A percentile compares a stretch with the other conserved stretches of the same genome.
Conservation (phyloP, 2,329 filamentous ascomycete species). For the Clarireedia sp. region DNA sequence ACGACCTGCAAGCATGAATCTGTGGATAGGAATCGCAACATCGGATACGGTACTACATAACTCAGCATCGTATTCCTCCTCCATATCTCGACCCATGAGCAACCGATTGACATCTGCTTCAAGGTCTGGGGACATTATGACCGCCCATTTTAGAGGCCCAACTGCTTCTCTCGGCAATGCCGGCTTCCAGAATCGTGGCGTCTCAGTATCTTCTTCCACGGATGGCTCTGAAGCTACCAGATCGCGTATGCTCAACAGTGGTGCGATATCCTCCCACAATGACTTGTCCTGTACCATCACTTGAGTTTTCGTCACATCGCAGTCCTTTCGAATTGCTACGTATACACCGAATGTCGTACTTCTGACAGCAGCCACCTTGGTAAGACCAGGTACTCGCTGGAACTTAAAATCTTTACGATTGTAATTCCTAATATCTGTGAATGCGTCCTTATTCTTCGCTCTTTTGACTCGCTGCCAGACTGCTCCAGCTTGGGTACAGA, state of each 20-base stretch:
- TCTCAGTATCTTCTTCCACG: conserved; percentile 33
- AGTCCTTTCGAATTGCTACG: conserved; percentile 77
- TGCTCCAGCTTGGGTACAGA: conserved; percentile 85
- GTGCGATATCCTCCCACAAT: conserved; percentile 66
- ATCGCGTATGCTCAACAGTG: conserved; percentile 59
- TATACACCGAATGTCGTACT: conserved; percentile 88
- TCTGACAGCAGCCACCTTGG: conserved; percentile 72
- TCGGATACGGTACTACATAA: conserved; percentile 58
- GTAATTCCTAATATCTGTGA: conserved; percentile 40
- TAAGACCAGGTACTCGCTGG: conserved; percentile 79
- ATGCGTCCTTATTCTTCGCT: conserved; percentile 65
- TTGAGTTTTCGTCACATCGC: conserved; percentile 66
- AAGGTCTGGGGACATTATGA: conserved; percentile 56
- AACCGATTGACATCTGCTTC: conserved; percentile 53
- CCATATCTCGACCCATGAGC: conserved; percentile 34
- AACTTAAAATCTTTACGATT: conserved; percentile 92
- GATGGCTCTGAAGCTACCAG: conserved; percentile 41
- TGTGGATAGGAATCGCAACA: conserved; percentile 69
- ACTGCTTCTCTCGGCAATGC: conserved; percentile 45
- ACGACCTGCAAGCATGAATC: conserved; percentile 69
- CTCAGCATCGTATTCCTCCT: conserved; percentile 29
- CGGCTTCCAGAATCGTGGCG: conserved; percentile 35
- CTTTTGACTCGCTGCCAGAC: conserved; percentile 87
- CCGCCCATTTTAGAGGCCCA: conserved; percentile 41
- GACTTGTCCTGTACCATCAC: conserved; percentile 59